These are phyloP conservation scores for Exserohilum turcica DNA, from an alignment of 2,329 filamentous ascomycete genomes.

Conservation along the genomic window DNA sequence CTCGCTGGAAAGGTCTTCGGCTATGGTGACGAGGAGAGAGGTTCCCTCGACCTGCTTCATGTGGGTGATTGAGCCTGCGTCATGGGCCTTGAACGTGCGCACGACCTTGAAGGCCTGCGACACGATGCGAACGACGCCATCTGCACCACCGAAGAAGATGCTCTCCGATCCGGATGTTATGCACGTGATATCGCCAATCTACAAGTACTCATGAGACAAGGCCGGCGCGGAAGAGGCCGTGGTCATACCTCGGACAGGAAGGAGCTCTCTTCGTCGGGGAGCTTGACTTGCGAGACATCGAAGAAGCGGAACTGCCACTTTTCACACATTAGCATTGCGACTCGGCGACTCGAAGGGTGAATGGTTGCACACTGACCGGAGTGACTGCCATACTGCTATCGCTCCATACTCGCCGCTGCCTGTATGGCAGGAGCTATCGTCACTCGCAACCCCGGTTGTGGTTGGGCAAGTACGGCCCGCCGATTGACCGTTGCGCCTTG, in stretches of 20 bases:
- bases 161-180: constrained; percentile 86
- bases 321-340: constrained; percentile 30
- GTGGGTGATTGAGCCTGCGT: constrained; percentile 79
- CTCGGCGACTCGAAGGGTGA: background rate
- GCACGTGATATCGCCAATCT: constrained; percentile 73
- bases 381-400: constrained; percentile 50
- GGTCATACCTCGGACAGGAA: constrained; percentile 75
- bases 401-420: constrained; percentile 28
- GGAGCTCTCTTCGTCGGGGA: constrained; percentile 77
- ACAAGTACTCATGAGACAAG: constrained; percentile 34
- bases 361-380: constrained; percentile 38
- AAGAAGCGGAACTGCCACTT: constrained; percentile 99
- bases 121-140: constrained; percentile 86
- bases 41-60: constrained; percentile 92
- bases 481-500: constrained; percentile 4
- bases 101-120: constrained; percentile 86
- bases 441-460: constrained; percentile 16
- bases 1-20: constrained; percentile 85
- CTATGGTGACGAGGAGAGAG: constrained; percentile 80
- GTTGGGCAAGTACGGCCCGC: constrained; percentile 24
- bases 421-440: constrained; percentile 30
- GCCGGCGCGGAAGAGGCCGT: constrained; percentile 9
- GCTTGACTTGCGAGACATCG: constrained; percentile 83
- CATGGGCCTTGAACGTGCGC: constrained; percentile 85
- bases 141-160: constrained; percentile 83